Conservation (phyloP, 441 rosid genomes). For the Adansonia madagascariensis region DNA sequence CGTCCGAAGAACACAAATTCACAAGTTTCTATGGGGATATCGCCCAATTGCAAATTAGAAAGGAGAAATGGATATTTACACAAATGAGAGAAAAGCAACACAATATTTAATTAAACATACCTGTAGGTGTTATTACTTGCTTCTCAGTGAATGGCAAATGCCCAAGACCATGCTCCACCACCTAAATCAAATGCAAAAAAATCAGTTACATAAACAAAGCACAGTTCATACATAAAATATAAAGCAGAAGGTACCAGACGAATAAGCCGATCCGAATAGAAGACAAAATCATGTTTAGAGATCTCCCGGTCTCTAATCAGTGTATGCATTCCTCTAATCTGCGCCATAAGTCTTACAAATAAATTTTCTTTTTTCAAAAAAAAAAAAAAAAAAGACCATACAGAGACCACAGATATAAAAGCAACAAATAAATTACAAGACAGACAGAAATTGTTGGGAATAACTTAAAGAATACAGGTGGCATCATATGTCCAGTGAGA, state of each 20-base stretch:
- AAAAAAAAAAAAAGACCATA: background rate
- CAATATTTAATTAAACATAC: slow-evolving; percentile 33
- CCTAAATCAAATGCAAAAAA: slow-evolving; percentile 48
- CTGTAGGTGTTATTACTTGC: slow-evolving; percentile 93
- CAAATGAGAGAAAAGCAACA: background rate
- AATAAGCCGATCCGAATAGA: slow-evolving; percentile 92
- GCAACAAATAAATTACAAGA: background rate
- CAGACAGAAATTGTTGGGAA: slow-evolving; percentile 1
- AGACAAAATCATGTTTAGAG: slow-evolving; percentile 91
- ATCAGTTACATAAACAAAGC: slow-evolving; percentile 25
- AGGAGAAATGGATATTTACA: background rate
- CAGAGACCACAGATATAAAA: background rate
- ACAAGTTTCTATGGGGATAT: background rate
- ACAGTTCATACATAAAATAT: background rate
- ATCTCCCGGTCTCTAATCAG: slow-evolving; percentile 85
- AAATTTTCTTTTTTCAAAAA: too few relatives aligned
- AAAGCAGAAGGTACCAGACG: slow-evolving; percentile 63
- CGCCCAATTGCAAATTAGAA: background rate
- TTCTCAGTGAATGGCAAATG: slow-evolving; percentile 93
- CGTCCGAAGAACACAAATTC: background rate
- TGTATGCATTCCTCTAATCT: slow-evolving; percentile 99
- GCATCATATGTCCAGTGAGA: background rate
- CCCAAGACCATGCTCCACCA: slow-evolving; percentile 96
- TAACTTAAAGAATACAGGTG: background rate
- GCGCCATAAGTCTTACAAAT: slow-evolving; percentile 33